A percentile compares a stretch with the other conserved stretches of the same genome.
phyloP scores from a whole-genome alignment of 768 basidiomycete genomes.

The Suillus bovinus region DNA sequence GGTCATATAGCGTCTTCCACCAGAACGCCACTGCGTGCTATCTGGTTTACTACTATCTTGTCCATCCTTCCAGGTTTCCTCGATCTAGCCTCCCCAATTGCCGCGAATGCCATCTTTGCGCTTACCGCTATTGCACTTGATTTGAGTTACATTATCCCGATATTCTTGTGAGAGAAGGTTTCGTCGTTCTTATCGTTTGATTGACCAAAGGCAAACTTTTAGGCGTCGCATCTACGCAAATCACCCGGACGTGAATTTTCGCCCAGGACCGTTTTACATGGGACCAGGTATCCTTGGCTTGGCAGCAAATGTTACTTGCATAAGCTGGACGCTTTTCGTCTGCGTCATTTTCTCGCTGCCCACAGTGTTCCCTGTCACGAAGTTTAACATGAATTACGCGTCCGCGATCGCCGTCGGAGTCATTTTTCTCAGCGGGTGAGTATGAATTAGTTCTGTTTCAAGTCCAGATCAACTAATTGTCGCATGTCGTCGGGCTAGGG shows the following conservation, averaged over 20 bases:
- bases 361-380: slow-evolving; percentile 66
- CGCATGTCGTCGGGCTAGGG: slow-evolving; percentile 25
- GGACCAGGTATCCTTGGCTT: slow-evolving; percentile 65
- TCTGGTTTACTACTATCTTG: slow-evolving; percentile 70
- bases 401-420: slow-evolving; percentile 62
- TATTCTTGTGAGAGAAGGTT: slow-evolving; percentile 48
- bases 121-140: slow-evolving; percentile 80
- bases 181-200: neutral
- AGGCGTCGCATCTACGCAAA: slow-evolving; percentile 62
- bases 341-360: slow-evolving; percentile 75
- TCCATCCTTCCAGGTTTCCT: slow-evolving; percentile 72
- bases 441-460: slow-evolving; percentile 10
- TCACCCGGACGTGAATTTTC: slow-evolving; percentile 83
- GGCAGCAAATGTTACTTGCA: slow-evolving; percentile 63
- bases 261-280: slow-evolving; percentile 87
- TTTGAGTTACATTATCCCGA: slow-evolving; percentile 80
- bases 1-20: slow-evolving; percentile 63
- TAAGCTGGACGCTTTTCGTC: slow-evolving; percentile 68
- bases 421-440: slow-evolving; percentile 53
- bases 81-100: slow-evolving; percentile 73
- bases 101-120: slow-evolving; percentile 81
- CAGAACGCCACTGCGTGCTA: slow-evolving; percentile 74
- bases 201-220: neutral
- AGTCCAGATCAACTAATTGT: no score
- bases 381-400: slow-evolving; percentile 80